phyloP scores from a whole-genome alignment of 2,329 filamentous ascomycete genomes.

The Apiospora kogelbergensis region DNA sequence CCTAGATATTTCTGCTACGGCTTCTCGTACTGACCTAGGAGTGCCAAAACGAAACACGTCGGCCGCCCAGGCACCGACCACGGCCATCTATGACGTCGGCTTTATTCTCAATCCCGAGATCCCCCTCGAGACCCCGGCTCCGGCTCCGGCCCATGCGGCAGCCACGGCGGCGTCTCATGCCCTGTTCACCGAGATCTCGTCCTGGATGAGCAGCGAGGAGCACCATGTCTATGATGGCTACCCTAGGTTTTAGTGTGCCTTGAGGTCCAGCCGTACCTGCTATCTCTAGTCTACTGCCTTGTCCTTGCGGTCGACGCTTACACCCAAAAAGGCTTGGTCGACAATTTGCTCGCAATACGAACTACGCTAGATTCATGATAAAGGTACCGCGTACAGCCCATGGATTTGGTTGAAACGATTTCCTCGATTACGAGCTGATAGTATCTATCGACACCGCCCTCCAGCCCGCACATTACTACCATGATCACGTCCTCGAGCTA shows the following conservation, averaged over 20 bases:
- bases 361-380: background rate
- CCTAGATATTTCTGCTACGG: background rate
- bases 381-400: background rate
- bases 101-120: conserved; percentile 17
- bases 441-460: background rate
- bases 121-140: background rate
- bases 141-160: background rate
- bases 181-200: conserved; percentile 8
- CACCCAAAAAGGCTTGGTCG: background rate
- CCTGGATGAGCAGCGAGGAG: conserved; percentile 15
- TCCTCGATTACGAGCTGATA: background rate
- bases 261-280: too few species aligned
- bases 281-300: background rate
- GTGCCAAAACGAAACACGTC: too few species aligned
- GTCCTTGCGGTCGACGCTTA: too few species aligned
- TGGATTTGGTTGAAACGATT: background rate
- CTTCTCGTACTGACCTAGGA: background rate
- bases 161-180: background rate
- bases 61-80: background rate
- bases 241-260: background rate
- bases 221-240: conserved; percentile 11
- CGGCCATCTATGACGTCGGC: conserved; percentile 17
- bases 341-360: background rate
- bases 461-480: too few species aligned
- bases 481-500: background rate